A percentile compares a stretch with the other conserved stretches of the same genome.
These are phyloP conservation scores for Lactarius akahatsu DNA, from an alignment of 768 basidiomycete species.

Conservation along the genomic window DNA sequence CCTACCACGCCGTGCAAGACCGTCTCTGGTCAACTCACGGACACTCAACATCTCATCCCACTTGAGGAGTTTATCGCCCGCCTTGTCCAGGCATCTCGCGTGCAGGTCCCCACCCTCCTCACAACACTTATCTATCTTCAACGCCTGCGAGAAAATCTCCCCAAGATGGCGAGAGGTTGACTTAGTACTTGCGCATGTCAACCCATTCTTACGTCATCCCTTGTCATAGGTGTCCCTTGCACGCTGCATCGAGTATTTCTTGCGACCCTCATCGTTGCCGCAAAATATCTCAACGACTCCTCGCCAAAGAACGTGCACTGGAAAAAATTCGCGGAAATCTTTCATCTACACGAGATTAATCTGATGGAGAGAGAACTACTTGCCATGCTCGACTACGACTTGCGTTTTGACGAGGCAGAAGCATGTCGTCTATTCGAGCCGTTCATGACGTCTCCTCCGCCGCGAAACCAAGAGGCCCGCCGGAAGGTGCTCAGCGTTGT, in stretches of 20 bases:
- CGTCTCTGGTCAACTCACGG: constrained; percentile 36
- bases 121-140: constrained; percentile 91
- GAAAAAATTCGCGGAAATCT: constrained; percentile 73
- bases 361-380: constrained; percentile 98
- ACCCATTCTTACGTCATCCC: constrained; percentile 14
- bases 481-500: constrained; percentile 56
- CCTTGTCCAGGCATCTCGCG: constrained; percentile 78
- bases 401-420: constrained; percentile 85
- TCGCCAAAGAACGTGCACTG: constrained; percentile 95
- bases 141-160: constrained; percentile 76
- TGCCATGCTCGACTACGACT: constrained; percentile 87
- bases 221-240: constrained; percentile 66
- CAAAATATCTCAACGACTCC: constrained; percentile 97
- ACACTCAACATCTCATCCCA: constrained; percentile 50
- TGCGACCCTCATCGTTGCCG: constrained; percentile 91
- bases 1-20: constrained; percentile 62
- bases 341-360: constrained; percentile 80
- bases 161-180: constrained; percentile 79
- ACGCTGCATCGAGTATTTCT: constrained; percentile 95
- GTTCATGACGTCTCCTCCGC: constrained; percentile 46
- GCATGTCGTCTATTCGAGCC: constrained; percentile 65
- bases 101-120: constrained; percentile 87
- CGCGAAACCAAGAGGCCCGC: constrained; percentile 42
- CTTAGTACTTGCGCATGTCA: constrained; percentile 30
- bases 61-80: constrained; percentile 83